A percentile compares a stretch with the other conserved stretches of the same genome.
Evolutionary conservation across 169 alveolate species (phyloP).

Genomic region (Perkinsus marinus): DNA sequence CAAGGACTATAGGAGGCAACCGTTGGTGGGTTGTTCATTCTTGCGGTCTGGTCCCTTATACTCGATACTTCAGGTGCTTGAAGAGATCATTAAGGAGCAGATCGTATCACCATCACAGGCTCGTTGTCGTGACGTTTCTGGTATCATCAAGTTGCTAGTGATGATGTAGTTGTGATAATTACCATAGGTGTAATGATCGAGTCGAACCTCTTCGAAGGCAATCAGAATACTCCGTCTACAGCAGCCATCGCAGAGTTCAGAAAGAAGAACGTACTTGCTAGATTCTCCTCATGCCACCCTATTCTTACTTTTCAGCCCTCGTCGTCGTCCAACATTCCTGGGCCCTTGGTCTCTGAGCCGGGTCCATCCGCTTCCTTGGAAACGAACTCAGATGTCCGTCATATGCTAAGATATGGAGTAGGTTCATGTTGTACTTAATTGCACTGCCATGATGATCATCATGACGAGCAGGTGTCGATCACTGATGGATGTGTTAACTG

Average conservation of each 20-base stretch:
- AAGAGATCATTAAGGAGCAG: neutral
- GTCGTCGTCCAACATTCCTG: neutral
- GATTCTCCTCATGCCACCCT: no score
- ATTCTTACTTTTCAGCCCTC: no score
- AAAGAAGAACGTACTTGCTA: neutral
- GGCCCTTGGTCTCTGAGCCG: neutral
- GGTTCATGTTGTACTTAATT: neutral
- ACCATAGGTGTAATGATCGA: slow-evolving; percentile 4
- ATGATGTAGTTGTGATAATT: no score
- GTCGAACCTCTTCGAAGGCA: neutral
- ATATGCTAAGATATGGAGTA: neutral
- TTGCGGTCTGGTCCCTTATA: neutral
- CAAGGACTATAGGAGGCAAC: slow-evolving; percentile 1
- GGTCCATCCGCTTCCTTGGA: neutral
- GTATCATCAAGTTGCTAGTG: neutral
- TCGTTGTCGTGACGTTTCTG: neutral
- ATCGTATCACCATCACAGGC: neutral
- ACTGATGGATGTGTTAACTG: neutral
- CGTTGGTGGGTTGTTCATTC: neutral
- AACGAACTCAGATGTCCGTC: neutral
- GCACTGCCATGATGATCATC: neutral
- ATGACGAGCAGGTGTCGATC: neutral
- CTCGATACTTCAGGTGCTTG: neutral
- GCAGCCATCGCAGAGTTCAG: neutral
- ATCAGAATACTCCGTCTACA: neutral